phyloP scores from a whole-genome alignment of 2,329 filamentous ascomycete genomes.

The Neurospora crassa region DNA sequence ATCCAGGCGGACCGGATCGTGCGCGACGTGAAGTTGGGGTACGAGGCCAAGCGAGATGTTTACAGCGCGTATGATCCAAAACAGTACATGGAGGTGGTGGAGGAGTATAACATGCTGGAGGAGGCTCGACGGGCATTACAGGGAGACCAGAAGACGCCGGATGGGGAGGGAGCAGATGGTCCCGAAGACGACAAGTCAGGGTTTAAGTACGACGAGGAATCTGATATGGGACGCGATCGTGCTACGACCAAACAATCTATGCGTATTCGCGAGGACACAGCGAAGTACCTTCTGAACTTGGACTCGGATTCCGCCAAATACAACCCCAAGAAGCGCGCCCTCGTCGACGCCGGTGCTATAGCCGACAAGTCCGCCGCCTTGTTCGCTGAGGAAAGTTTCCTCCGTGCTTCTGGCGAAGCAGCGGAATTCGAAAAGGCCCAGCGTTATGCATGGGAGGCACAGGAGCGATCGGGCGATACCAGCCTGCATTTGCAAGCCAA shows the following conservation, averaged over 20 bases:
- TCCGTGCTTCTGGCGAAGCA: constrained; percentile 81
- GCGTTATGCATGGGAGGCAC: constrained; percentile 87
- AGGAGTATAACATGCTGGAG: constrained; percentile 83
- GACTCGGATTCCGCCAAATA: constrained; percentile 96
- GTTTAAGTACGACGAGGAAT: constrained; percentile 84
- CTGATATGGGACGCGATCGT: constrained; percentile 91
- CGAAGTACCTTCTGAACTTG: constrained; percentile 90
- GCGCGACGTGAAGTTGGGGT: constrained; percentile 78
- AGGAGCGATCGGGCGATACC: constrained; percentile 71
- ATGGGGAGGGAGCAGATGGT: constrained; percentile 39
- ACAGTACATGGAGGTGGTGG: constrained; percentile 78
- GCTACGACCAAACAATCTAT: constrained; percentile 68
- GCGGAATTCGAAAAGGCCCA: constrained; percentile 87
- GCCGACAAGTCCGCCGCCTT: constrained; percentile 70
- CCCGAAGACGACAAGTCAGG: constrained; percentile 45
- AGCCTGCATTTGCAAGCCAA: constrained; percentile 90
- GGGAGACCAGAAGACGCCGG: constrained; percentile 27
- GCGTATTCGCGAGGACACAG: constrained; percentile 89
- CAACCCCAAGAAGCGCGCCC: constrained; percentile 87
- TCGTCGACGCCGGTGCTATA: constrained; percentile 77
- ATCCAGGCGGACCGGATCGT: constrained; percentile 88
- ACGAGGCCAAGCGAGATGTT: constrained; percentile 94
- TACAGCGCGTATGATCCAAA: constrained; percentile 96
- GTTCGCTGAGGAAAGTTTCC: constrained; percentile 88
- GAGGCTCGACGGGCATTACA: constrained; percentile 50